Evolutionary conservation across 805 yeast genomes (phyloP).

Genomic region (Metschnikowia bowlesiae): DNA sequence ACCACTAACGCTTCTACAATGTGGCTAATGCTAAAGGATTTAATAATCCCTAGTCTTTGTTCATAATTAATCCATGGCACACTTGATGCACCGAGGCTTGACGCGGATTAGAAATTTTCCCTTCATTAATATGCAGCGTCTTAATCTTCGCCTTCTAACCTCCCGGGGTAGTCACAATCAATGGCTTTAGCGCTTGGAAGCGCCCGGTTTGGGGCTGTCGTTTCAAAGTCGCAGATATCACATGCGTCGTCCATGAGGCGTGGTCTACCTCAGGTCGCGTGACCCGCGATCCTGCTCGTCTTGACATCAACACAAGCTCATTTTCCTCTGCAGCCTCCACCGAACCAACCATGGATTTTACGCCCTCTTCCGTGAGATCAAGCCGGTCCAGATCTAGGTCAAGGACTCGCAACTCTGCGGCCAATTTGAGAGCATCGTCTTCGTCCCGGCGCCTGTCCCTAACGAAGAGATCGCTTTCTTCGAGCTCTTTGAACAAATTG

Average conservation of each 20-base stretch:
- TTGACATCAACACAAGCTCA: not conserved
- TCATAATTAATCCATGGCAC: no score
- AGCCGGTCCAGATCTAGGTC: conserved; percentile 39
- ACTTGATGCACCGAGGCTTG: no score
- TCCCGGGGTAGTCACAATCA: not conserved
- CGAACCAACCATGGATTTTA: conserved; percentile 12
- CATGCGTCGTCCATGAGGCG: not conserved
- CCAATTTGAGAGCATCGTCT: conserved; percentile 32
- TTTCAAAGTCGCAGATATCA: not conserved
- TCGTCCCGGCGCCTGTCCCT: conserved; percentile 33
- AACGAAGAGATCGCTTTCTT: conserved; percentile 32
- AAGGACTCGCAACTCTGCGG: conserved; percentile 29
- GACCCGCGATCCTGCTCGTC: not conserved
- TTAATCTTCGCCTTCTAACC: no score
- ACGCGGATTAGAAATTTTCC: not conserved
- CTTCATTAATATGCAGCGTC: not conserved
- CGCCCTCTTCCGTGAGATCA: conserved; percentile 13
- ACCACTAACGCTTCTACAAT: no score
- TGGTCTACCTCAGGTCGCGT: conserved; percentile 1
- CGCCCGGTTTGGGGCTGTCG: not conserved
- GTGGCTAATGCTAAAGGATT: no score
- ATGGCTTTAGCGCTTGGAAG: not conserved
- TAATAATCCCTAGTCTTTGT: no score
- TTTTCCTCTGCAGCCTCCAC: not conserved
- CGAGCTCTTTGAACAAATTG: conserved; percentile 28